Evolutionary conservation across 2,329 filamentous ascomycete species (phyloP).

Genomic region (Monosporascus sp.): DNA sequence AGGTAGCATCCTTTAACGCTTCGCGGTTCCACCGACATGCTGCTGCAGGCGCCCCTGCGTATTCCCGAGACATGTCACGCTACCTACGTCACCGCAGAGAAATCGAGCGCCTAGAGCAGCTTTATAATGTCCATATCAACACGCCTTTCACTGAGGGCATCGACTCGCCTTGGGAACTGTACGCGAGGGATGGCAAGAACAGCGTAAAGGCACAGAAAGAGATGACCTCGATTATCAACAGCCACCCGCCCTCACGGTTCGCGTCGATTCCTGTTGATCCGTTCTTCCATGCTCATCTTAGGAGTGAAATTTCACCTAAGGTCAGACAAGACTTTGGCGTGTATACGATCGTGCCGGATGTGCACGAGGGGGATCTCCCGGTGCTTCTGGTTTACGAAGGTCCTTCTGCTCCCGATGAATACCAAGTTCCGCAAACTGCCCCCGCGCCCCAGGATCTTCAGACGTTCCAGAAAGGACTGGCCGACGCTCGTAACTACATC

Average conservation of each 20-base stretch:
- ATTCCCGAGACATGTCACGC: slow-evolving; percentile 80
- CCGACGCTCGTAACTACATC: slow-evolving; percentile 52
- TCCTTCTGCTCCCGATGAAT: slow-evolving; percentile 40
- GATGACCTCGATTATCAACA: slow-evolving; percentile 66
- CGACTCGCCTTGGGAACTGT: slow-evolving; percentile 79
- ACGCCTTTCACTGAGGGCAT: slow-evolving; percentile 65
- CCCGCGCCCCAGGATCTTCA: slow-evolving; percentile 45
- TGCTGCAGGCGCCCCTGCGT: slow-evolving; percentile 64
- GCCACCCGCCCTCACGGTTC: slow-evolving; percentile 69
- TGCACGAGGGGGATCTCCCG: slow-evolving; percentile 51
- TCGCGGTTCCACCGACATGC: slow-evolving; percentile 72
- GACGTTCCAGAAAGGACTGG: slow-evolving; percentile 49
- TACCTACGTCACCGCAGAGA: slow-evolving; percentile 81
- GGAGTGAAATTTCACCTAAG: slow-evolving; percentile 55
- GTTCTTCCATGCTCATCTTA: slow-evolving; percentile 72
- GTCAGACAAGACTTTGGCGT: slow-evolving; percentile 68
- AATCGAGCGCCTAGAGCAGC: slow-evolving; percentile 73
- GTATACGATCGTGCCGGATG: slow-evolving; percentile 64
- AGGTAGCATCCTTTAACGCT: slow-evolving; percentile 77
- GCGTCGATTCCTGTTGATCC: slow-evolving; percentile 63
- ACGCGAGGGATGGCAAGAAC: slow-evolving; percentile 81
- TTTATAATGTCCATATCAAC: slow-evolving; percentile 82
- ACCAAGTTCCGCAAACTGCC: slow-evolving; percentile 49
- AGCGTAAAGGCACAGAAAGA: slow-evolving; percentile 69
- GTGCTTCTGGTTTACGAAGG: slow-evolving; percentile 73